Evolutionary conservation across 2,329 filamentous ascomycete genomes (phyloP), one percentile per base, ranked within the genome.

Genomic region (Cladophialophora yegresii): DNA sequence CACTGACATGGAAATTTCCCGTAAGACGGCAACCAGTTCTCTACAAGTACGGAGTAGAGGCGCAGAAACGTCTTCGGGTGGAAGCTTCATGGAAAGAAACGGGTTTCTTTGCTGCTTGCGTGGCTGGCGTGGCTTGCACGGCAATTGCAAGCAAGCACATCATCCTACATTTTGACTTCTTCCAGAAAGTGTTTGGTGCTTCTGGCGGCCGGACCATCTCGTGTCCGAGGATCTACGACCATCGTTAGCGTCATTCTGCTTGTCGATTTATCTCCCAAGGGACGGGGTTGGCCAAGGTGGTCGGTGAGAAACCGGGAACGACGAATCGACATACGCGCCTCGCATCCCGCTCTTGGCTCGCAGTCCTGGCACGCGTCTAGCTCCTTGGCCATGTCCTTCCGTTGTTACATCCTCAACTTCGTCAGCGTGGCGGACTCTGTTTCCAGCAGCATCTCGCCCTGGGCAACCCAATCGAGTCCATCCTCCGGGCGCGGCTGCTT

Each of bases 311-410:
- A 4, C 30, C 5, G 28, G 36, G 12, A 36, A 36, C 20, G 20
- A 50, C 32, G 57, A 59, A 59, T 59, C 47, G 51, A 2, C 22
- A 33, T 28, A 54, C 16, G 13, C 28, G 16, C 28, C 23, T 54
- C 30, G 26, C 10, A 28, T 59, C 36, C 28, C 47, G 47, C 57
- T 53, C 57, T 59, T 59, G 57, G 57, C 57, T 32, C 47, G 12
- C 16, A 26, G 30, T 10, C 47, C 51, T 59, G 57, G 57, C 57
- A 30, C 47, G 45, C 45, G 10, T 10, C 47, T 53, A 53, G 45
- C 12, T 22, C 51, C 51, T 54, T 54, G 51, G 51, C 51, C 5
- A 16, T 8, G 51, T 4, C 13, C 51, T 54, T 51, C 47, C 16
- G 26, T 13, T 12, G 45, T 43, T 59, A 59, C 57, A 59, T 59